These are phyloP conservation scores for Ettlia oleoabundans DNA, from an alignment of 139 green algal genomes.

Conservation along the genomic window DNA sequence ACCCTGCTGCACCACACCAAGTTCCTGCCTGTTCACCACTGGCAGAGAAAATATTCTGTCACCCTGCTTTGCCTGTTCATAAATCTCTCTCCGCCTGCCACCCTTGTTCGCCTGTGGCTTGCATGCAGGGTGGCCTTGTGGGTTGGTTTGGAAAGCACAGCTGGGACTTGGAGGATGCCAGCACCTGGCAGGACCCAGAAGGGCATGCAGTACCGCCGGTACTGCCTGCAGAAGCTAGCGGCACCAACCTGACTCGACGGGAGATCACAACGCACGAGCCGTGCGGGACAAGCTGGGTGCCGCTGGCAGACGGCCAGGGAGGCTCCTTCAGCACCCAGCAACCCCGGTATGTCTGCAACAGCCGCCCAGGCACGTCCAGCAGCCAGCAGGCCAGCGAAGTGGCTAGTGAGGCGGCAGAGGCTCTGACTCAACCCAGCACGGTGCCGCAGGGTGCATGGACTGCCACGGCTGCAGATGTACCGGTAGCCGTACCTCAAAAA, in stretches of 20 bases:
- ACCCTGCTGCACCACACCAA: no score
- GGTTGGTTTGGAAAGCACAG: constrained; percentile 65
- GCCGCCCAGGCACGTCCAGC: not conserved
- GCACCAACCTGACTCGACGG: not conserved
- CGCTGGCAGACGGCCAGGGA: not conserved
- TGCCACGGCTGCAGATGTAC: no score
- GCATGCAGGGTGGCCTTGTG: constrained; percentile 56
- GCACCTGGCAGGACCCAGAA: constrained; percentile 56
- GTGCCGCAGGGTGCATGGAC: no score
- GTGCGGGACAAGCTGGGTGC: not conserved
- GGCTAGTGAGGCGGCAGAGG: no score
- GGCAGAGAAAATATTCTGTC: no score
- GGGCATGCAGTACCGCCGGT: constrained; percentile 7
- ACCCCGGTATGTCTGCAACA: not conserved
- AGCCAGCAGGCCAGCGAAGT: not conserved
- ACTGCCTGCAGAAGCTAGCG: not conserved
- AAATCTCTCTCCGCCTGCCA: no score
- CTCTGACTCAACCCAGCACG: no score
- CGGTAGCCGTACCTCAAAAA: no score
- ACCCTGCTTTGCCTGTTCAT: no score
- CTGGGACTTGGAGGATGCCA: constrained; percentile 56
- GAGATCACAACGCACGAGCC: constrained; percentile 12
- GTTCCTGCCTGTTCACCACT: no score
- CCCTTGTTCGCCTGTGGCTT: no score
- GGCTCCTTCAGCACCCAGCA: not conserved